Evolutionary conservation across 805 yeast genomes (phyloP), one percentile per base, ranked within the genome.

Genomic region (Metschnikowia lunata): DNA sequence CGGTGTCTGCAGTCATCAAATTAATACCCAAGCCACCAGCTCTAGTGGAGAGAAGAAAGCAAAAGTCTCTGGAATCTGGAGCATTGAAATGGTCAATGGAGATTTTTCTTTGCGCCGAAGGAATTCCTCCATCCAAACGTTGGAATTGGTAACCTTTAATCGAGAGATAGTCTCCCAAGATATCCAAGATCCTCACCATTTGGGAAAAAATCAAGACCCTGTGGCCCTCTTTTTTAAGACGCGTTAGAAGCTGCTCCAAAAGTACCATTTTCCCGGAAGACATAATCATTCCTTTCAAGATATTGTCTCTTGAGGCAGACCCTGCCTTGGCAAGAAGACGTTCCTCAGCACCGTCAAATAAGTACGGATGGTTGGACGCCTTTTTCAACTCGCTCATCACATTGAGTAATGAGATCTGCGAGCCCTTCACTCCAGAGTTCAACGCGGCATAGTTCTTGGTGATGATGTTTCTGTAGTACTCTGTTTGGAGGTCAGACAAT

Each of bases 21-120:
- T 93, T 93, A 62, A 93, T 93, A 67, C 99, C 99, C 49, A 93
- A 74, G 43, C 99, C 99, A 72, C 99, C 99, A 11, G 99, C 99
- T 71, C 99, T 80, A 1, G 99, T 93, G 23, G 95, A 85, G 41
- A 93, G 71, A 58, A 93, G 66, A 51, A 93, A 93, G 2, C 83
- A 95, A 61, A 90, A 91, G 63, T 93, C 99, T 44, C 82, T 85
- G 4, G 97, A 88, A 39, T 80, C 96, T 1, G 91, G 93, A 0
- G 96, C 88, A 66, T 93, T 93, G 72, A 85, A 93, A 63, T 93
- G 99, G 61, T 93, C 99, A 58, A 93, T 93, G 2, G 98, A 86
- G 28, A 90, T 82, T 61, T 97, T 80, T 66, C 99, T 81, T 54
- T 90, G 95, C 4, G 93, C 80, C 1, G 97, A 88, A 4, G 97